A percentile compares a stretch with the other conserved stretches of the same genome.
phyloP scores from a whole-genome alignment of 2,329 filamentous ascomycete species.

The Talaromyces funiculosus region DNA sequence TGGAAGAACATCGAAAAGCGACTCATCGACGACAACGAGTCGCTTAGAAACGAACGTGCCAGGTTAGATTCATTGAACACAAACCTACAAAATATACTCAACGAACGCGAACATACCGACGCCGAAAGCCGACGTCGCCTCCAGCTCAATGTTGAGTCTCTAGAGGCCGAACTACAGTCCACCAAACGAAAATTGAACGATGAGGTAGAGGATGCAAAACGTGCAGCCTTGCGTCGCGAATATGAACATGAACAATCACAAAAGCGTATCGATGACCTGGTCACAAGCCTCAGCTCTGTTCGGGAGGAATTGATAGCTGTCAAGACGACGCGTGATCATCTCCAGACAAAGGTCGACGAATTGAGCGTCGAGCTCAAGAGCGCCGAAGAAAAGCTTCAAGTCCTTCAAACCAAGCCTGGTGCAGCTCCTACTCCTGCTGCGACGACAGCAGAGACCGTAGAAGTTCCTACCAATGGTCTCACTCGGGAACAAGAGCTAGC shows the following conservation, averaged over 20 bases:
- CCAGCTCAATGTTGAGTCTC: conserved; percentile 67
- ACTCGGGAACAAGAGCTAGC: conserved; percentile 72
- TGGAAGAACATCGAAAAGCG: conserved; percentile 92
- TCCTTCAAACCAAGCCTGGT: conserved; percentile 74
- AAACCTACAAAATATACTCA: conserved; percentile 81
- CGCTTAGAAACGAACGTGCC: conserved; percentile 73
- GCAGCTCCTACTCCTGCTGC: conserved; percentile 48
- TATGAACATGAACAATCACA: conserved; percentile 84
- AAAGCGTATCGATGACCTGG: conserved; percentile 87
- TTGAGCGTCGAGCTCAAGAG: conserved; percentile 80
- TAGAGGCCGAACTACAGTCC: conserved; percentile 72
- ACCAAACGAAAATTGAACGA: conserved; percentile 78
- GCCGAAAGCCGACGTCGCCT: conserved; percentile 75
- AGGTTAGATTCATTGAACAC: conserved; percentile 76
- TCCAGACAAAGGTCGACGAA: conserved; percentile 84
- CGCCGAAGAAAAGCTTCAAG: conserved; percentile 78
- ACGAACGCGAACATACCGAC: conserved; percentile 82
- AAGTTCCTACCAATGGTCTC: conserved; percentile 46
- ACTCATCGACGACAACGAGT: conserved; percentile 81
- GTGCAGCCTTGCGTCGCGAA: conserved; percentile 75
- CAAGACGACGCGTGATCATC: conserved; percentile 82
- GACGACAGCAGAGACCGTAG: conserved; percentile 27
- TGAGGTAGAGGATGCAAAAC: conserved; percentile 79
- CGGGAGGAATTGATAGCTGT: conserved; percentile 81
- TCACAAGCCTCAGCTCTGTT: conserved; percentile 68